Conservation (phyloP, 2,329 filamentous ascomycete species). For the Epichloe amarillans region DNA sequence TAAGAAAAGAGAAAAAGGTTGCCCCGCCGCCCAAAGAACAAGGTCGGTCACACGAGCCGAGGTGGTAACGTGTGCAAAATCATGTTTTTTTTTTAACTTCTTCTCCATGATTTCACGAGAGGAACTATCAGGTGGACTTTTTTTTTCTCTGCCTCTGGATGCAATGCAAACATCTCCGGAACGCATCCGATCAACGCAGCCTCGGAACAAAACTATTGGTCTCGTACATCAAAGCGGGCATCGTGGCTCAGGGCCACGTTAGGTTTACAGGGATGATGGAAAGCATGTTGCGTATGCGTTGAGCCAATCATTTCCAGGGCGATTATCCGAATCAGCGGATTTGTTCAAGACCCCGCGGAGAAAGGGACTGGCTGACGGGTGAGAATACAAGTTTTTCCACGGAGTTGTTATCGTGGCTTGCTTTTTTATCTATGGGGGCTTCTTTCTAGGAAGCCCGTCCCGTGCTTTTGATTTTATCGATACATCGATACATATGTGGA, state of each 20-base stretch:
- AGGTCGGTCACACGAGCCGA: too few relatives aligned
- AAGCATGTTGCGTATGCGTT: not conserved
- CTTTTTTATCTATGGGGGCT: too few relatives aligned
- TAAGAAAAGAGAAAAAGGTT: too few relatives aligned
- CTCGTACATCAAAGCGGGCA: not conserved
- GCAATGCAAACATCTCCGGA: conserved; percentile 3
- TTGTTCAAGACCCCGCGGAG: not conserved
- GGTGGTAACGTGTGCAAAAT: too few relatives aligned
- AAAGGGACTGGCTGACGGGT: not conserved
- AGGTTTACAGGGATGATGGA: too few relatives aligned
- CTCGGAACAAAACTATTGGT: not conserved
- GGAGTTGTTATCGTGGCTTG: too few relatives aligned
- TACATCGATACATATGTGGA: too few relatives aligned
- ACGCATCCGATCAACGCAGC: not conserved
- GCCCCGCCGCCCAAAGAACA: not conserved
- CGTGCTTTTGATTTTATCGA: too few relatives aligned
- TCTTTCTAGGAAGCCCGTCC: too few relatives aligned
- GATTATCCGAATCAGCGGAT: not conserved
- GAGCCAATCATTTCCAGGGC: conserved; percentile 1
- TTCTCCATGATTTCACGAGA: not conserved
- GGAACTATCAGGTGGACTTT: not conserved
- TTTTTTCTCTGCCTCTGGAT: not conserved
- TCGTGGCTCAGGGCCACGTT: not conserved
- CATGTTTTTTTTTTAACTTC: not conserved
- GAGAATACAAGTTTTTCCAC: too few relatives aligned